A percentile compares a stretch with the other conserved stretches of the same genome.
Conservation (phyloP, 257 asterid genomes). For the Cruciata laevipes region DNA sequence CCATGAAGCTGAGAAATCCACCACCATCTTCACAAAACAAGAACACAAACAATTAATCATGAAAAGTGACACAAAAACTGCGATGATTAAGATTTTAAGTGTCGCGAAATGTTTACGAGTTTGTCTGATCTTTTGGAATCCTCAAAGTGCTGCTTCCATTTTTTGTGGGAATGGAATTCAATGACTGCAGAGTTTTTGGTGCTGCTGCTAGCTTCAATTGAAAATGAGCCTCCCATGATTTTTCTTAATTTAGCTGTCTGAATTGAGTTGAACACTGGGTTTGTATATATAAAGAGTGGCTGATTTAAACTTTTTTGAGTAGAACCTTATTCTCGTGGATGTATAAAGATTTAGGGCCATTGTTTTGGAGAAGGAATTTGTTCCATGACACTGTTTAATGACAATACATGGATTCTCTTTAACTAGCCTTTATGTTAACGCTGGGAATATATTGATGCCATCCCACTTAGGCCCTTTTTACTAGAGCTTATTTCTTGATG, state of each 20-base stretch:
- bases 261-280: background rate
- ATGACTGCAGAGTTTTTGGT: constrained; percentile 36
- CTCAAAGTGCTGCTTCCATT: constrained; percentile 54
- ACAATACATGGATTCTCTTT: background rate
- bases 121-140: constrained; percentile 47
- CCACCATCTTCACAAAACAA: constrained; percentile 39
- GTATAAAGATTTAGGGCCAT: background rate
- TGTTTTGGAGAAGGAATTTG: background rate
- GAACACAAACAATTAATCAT: background rate
- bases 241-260: background rate
- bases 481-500: too few species aligned
- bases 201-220: background rate
- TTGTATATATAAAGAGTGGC: background rate
- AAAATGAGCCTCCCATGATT: constrained; percentile 28
- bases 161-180: constrained; percentile 40
- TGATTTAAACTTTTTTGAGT: background rate
- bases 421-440: too few species aligned
- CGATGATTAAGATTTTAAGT: background rate
- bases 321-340: background rate
- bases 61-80: background rate
- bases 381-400: background rate
- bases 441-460: too few species aligned
- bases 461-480: too few species aligned
- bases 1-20: constrained; percentile 73
- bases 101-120: constrained; percentile 33